Percentiles rank a stretch among this genome's conserved stretches.
Evolutionary conservation across 1,284 basidiomycete genomes (phyloP).

Genomic region (Heterobasidion irregulare): DNA sequence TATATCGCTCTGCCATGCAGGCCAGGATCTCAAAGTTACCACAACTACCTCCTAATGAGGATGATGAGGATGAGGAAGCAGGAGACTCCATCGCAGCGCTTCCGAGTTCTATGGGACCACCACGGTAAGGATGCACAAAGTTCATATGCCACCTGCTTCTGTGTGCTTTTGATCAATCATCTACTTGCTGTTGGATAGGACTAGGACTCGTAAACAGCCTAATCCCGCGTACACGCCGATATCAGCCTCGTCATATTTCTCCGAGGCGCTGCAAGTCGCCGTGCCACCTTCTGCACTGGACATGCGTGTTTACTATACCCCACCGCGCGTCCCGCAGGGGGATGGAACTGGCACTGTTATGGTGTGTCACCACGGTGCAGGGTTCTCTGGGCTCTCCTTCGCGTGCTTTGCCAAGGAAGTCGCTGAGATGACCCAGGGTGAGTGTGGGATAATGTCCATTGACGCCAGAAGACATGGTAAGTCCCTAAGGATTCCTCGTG

Average conservation of each 20-base stretch:
- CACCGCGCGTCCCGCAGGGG: constrained; percentile 27
- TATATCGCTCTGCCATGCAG: constrained; percentile 62
- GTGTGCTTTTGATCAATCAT: neutral
- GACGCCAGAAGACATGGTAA: constrained; percentile 89
- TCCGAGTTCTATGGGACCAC: constrained; percentile 49
- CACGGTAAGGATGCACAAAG: constrained; percentile 36
- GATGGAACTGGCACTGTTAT: constrained; percentile 59
- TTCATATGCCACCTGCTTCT: too few relatives aligned
- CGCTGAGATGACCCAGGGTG: constrained; percentile 48
- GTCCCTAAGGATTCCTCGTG: constrained; percentile 15
- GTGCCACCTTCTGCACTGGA: constrained; percentile 55
- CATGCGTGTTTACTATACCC: constrained; percentile 74
- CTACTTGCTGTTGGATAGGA: constrained; percentile 2
- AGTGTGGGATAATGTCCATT: constrained; percentile 77
- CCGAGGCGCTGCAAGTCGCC: constrained; percentile 66
- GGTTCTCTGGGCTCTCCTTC: constrained; percentile 84
- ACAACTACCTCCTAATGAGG: constrained; percentile 33
- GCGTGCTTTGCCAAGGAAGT: constrained; percentile 84
- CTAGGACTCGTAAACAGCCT: constrained; percentile 26
- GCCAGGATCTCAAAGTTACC: constrained; percentile 64
- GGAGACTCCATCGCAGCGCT: constrained; percentile 56
- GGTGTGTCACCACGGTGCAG: constrained; percentile 92
- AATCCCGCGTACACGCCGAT: constrained; percentile 64
- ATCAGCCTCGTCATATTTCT: constrained; percentile 69
- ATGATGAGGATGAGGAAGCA: constrained; percentile 54